Base-by-base conservation (phyloP, 1,139 yeast genomes). In the Zygosaccharomyces pseudobailii region DNA sequence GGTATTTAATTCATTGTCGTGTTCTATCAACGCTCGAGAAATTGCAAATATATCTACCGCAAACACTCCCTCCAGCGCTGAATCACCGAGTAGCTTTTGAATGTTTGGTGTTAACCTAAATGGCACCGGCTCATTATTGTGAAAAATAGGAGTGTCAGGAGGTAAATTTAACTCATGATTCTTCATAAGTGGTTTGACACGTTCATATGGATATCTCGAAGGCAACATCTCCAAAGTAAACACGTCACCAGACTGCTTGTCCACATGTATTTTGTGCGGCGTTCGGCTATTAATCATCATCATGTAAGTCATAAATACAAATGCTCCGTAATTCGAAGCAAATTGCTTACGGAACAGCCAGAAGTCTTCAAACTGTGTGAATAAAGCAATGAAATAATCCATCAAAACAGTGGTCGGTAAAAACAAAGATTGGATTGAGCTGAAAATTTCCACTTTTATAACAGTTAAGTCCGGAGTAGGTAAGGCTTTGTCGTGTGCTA, bases 211-310 rank as follows among this genome's bases (percentile, higher is more conserved):
- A 49, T 64, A 66, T 68, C 84, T 84, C 58, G 89, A 84, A 23
- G 98, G 97, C 46, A 94, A 74, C 96, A 92, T 89, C 61, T 94
- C 98, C 3, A 94, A 82, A 0, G 97, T 89, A 84, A 95, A 88
- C 13, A 92, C 92, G 58, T 80, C 82, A 52, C 98, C 99, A 2
- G 94, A 84, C 5, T 80, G 80, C 61, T 79, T 77, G 60, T 89
- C 84, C 48, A 94, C 80, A 66, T 85, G 85, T 51, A 92, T 86
- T 75, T 90, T 94, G 66, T 87, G 95, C 2, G 98, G 98, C 56
- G 88, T 92, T 62, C 99, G 81, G 47, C 86, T 83, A 66, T 88
- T 88, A 58, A 94, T 89, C 69, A 96, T 84, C 87, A 94, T 82
- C 88, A 92, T 83, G 63, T 87, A 88, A 0, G 97, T 87, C 74